Evolutionary conservation across 2,329 filamentous ascomycete genomes (phyloP), one percentile per base, ranked within the genome.

Genomic region (Fusarium sp.): DNA sequence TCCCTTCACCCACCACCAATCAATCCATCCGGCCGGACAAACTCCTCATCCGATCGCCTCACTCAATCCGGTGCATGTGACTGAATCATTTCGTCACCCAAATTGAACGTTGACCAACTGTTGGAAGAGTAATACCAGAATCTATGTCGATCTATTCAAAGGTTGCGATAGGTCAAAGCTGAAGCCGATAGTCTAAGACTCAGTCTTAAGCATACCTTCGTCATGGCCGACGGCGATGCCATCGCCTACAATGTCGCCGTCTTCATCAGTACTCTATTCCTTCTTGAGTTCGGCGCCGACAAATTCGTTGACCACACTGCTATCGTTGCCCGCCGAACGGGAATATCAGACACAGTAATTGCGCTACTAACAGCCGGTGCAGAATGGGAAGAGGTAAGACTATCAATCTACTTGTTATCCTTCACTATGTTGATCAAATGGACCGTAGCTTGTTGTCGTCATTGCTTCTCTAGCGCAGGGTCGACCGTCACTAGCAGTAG

Each of bases 321-420:
- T 11, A 36, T 54, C 1, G 23, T 54, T 0, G 51, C 51, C 9
- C 30, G 7, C 2, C 30, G n/a, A 16, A 54, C 40, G 1, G 51
- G 51, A 6, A 13, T 49, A 9, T 16, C 40, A 0, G 51, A 36
- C 1, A 47, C 30, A 4, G 20, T 47, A 8, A 54, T 54, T 36
- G 51, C 41, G 3, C 16, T 54, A 4, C 30, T 54, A 0, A 54
- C 51, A 6, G 41, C 51, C 1, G 40, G 41, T 0, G 51, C 51
- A 54, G 51, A 54, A 0, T 49, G 30, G 51, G 40, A 54, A 36
- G 41, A 54, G 20, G 41, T 54, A 49, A 5, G 0, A 3, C 3
- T 15, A 11, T 3, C 0, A 6, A 16, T 2, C 30, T 8, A 6
- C 6, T 1, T 9, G 1, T 4, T n/a, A 4, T 11, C 11, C 3